Percentiles rank a stretch among this genome's conserved stretches.
Conservation (phyloP, 495 filamentous ascomycete genomes). For the Saxispiralis lemnorum region DNA sequence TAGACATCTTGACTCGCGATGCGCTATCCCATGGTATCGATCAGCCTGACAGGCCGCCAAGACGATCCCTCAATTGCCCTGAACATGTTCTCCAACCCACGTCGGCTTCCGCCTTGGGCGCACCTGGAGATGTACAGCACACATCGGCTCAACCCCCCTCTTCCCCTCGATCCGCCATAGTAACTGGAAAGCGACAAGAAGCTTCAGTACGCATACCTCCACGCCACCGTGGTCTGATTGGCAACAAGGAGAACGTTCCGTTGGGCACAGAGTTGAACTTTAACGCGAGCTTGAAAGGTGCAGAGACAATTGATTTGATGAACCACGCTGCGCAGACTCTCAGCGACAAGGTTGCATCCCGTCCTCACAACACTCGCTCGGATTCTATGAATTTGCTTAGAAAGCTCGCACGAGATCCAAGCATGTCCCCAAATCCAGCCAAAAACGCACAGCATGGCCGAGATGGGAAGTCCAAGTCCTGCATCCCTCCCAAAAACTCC, state of each 20-base stretch:
- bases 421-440: constrained; percentile 30
- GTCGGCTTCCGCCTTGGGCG: too few relatives aligned
- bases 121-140: too few relatives aligned
- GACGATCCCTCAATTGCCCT: constrained; percentile 18
- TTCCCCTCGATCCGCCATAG: background rate
- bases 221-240: constrained; percentile 3
- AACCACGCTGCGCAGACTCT: constrained; percentile 15
- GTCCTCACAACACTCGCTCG: constrained; percentile 23
- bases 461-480: background rate
- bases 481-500: too few relatives aligned
- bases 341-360: constrained; percentile 8
- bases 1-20: constrained; percentile 35
- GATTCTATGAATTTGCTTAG: constrained; percentile 52
- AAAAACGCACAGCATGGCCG: constrained; percentile 2
- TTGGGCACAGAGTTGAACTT: constrained; percentile 1
- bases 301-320: constrained; percentile 16
- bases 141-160: too few relatives aligned
- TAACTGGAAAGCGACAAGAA: background rate
- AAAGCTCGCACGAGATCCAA: constrained; percentile 44
- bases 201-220: background rate
- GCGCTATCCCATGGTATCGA: too few relatives aligned
- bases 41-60: constrained; percentile 10
- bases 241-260: constrained; percentile 17
- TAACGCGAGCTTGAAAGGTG: constrained; percentile 26
- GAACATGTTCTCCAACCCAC: too few relatives aligned